These are phyloP conservation scores for Daldinia eschscholtzii DNA, from an alignment of 2,329 filamentous ascomycete species.

Conservation along the genomic window DNA sequence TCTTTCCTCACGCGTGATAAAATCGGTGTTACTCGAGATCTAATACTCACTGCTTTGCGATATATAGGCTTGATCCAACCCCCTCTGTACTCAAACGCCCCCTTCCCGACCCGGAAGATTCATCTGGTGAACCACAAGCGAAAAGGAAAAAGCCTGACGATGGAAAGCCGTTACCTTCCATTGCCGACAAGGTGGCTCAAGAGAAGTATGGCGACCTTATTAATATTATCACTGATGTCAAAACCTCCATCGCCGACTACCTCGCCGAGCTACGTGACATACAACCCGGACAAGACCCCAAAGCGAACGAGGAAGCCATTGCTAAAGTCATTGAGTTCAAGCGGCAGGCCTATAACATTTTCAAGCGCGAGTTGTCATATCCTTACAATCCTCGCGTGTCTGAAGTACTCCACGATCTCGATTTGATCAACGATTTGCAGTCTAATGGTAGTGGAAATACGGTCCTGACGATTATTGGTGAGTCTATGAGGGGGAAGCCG, in stretches of 20 bases:
- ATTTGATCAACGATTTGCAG: constrained; percentile 57
- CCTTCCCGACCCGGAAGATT: constrained; percentile 58
- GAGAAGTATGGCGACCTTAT: constrained; percentile 71
- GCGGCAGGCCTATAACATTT: constrained; percentile 71
- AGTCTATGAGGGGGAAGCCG: constrained; percentile 78
- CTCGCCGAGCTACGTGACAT: constrained; percentile 59
- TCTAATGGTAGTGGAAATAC: constrained; percentile 62
- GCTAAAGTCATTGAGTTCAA: constrained; percentile 69
- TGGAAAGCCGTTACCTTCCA: constrained; percentile 56
- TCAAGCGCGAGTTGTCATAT: constrained; percentile 71
- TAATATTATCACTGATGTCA: constrained; percentile 72
- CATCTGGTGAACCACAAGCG: constrained; percentile 65
- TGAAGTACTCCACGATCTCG: constrained; percentile 54
- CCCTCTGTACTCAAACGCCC: constrained; percentile 68
- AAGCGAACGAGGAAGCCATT: constrained; percentile 54
- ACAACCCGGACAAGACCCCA: constrained; percentile 43
- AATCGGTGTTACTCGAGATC: constrained; percentile 22
- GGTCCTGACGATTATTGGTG: constrained; percentile 82
- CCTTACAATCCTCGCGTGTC: constrained; percentile 56
- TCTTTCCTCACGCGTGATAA: constrained; percentile 1
- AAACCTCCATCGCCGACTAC: constrained; percentile 62
- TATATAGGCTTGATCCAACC: constrained; percentile 64
- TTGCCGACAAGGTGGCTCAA: constrained; percentile 66
- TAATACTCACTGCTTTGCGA: constrained; percentile 31
- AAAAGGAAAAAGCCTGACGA: constrained; percentile 72